Evolutionary conservation across 1,139 yeast genomes (phyloP), one percentile per base, ranked within the genome.

Genomic region (Scheffersomyces titani): DNA sequence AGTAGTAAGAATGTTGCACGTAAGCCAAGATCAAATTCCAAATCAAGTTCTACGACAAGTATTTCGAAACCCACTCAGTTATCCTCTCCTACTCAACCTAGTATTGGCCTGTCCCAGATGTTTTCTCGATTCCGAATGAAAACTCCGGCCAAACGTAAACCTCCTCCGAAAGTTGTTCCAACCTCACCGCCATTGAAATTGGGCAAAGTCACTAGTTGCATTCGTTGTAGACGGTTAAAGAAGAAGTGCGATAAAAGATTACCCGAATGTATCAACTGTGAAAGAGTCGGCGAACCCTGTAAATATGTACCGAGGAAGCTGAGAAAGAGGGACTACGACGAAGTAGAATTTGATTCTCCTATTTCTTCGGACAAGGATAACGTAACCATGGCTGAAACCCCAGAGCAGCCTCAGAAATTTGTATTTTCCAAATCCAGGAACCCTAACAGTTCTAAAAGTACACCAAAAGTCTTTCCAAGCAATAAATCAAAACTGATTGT

Each of bases 261-360:
- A 1, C 85, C 86, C 0, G 70, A 64, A n/a, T 83, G 87, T 60
- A 56, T 62, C 9, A 80, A 78, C 59, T 83, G 87, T 61, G 57
- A 55, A 16, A 76, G 71, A 57, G 75, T 77, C 3, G 69, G 70
- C 4, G 76, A 71, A 54, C 53, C 52, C 2, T 83, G 87, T 65
- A 70, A 68, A 20, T 83, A 83, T 61, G 76, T 81, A 3, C 84
- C 70, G 65, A 75, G 70, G 63, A 79, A 69, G 63, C 72, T 64
- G 56, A 70, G 64, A 62, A 70, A 59, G 66, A 61, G 51, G 19
- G 49, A 46, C 49, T 46, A 19, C 19, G 49, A 46, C 13, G 49
- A 46, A 22, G n/a, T 19, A 5, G 24, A 46, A 19, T 7, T 46
- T 2, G 22, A 46, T 16, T 20, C 49, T 3, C 20, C 20, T 46